A percentile compares a stretch with the other conserved stretches of the same genome.
Conservation (phyloP, 768 basidiomycete species). For the Inosperma sp. region DNA sequence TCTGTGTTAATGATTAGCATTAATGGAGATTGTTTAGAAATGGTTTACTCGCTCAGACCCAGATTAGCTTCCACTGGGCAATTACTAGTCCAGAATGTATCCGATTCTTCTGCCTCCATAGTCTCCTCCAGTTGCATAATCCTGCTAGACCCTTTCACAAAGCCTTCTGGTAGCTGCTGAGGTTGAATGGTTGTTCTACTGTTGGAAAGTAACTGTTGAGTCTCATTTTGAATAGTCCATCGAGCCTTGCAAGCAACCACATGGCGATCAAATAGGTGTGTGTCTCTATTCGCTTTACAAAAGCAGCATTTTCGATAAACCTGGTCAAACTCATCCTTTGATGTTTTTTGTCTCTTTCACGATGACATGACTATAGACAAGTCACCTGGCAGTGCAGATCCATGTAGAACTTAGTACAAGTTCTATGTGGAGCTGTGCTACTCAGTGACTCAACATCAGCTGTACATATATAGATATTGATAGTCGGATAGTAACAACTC, state of each 20-base stretch:
- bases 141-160: neutral
- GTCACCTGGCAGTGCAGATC: too few species aligned
- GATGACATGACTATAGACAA: too few species aligned
- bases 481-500: too few species aligned
- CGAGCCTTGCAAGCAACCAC: conserved; percentile 2
- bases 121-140: neutral
- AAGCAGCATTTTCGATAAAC: conserved; percentile 2
- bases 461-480: too few species aligned
- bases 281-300: conserved; percentile 3
- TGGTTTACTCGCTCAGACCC: neutral
- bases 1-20: neutral
- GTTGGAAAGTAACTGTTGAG: neutral
- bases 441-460: too few species aligned
- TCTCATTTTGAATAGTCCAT: conserved; percentile 2
- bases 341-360: conserved; percentile 3
- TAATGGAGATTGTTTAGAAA: too few species aligned
- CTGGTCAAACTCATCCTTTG: neutral
- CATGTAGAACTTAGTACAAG: too few species aligned
- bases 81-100: too few species aligned
- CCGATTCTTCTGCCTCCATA: conserved; percentile 6
- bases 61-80: neutral
- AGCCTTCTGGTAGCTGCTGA: neutral
- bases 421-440: too few species aligned
- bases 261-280: neutral
- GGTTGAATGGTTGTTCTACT: neutral